Evolutionary conservation across 2,329 filamentous ascomycete species (phyloP), one percentile per base, ranked within the genome.

Genomic region (Aureobasidium sp.): DNA sequence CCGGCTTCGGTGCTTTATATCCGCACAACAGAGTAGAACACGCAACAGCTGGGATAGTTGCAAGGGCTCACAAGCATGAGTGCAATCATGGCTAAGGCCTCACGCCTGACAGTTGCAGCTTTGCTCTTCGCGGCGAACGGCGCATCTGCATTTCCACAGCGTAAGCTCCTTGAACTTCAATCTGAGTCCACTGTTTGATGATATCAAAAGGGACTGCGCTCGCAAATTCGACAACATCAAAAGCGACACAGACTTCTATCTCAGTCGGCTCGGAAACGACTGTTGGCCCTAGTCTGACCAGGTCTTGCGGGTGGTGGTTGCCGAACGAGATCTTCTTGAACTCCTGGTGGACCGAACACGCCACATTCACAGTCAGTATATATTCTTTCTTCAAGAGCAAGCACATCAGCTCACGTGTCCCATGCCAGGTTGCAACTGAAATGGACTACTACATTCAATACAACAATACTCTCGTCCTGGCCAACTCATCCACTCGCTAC

Each of bases 361-460:
- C 55, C 15, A 47, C 41, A 31, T 48, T 48, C 8, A 59, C 55
- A 2, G 55, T 59, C 6, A 48, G 55, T 48, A 14, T 34, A 14
- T 5, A 3, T 27, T 9, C 27, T 20, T 15, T 5, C 3, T 34
- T 11, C 31, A 34, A 34, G 9, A 31, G 11, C 17, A 6, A 20
- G 1, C 4, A 6, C 1, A 0, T 6, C 12, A 8, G 12, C 34
- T 27, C 27, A 44, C 6, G 27, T 6, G 6, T 1, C 34, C 5
- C 6, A n/a, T 25, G 5, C 2, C 15, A 59, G 55, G 31, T 59
- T 15, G 55, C 55, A 20, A 59, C 55, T 1, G 55, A 47, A 25
- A 29, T 48, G n/a, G 44, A 47, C 39, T 47, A 59, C 42, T 59
- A 59, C 22, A 59, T 59, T 9, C 55, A 59, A 20, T 59, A 59